Evolutionary conservation across 768 basidiomycete genomes (phyloP).

Genomic region (Hericium alpestre): DNA sequence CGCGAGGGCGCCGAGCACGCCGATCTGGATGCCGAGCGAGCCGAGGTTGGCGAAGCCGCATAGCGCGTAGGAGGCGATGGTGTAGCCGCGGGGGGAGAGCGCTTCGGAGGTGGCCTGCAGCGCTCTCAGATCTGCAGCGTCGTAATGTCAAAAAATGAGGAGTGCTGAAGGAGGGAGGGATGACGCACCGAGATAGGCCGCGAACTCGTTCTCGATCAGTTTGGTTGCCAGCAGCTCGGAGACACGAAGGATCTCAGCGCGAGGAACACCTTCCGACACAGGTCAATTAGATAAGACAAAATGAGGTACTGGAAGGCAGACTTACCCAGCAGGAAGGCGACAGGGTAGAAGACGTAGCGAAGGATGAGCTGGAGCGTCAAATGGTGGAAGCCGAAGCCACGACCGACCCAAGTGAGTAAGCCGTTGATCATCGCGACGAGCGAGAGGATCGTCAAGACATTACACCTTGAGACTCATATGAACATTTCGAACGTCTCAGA

Average conservation of each 20-base stretch:
- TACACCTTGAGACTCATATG: slow-evolving; percentile 37
- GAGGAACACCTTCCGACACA: slow-evolving; percentile 51
- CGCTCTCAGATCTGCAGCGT: slow-evolving; percentile 33
- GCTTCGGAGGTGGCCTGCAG: slow-evolving; percentile 36
- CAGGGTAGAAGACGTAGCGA: slow-evolving; percentile 81
- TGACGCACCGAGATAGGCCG: slow-evolving; percentile 45
- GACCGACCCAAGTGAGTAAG: slow-evolving; percentile 80
- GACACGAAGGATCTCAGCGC: slow-evolving; percentile 70
- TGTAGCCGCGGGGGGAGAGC: slow-evolving; percentile 63
- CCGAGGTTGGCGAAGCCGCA: slow-evolving; percentile 88
- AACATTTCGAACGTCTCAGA: neutral
- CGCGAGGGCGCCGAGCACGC: slow-evolving; percentile 60
- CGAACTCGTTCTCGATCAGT: slow-evolving; percentile 80
- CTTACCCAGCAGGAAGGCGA: slow-evolving; percentile 62
- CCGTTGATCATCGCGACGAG: slow-evolving; percentile 78
- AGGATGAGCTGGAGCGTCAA: slow-evolving; percentile 79
- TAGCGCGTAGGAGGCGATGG: slow-evolving; percentile 77
- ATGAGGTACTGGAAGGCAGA: neutral
- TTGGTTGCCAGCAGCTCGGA: slow-evolving; percentile 78
- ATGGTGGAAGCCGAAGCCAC: slow-evolving; percentile 70
- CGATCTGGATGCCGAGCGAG: slow-evolving; percentile 79
- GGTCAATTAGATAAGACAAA: neutral
- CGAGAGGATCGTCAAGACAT: slow-evolving; percentile 76
- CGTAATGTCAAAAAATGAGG: slow-evolving; percentile 17
- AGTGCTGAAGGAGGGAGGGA: neutral